phyloP scores from a whole-genome alignment of 2,329 filamentous ascomycete genomes.

The Fusarium sp. region DNA sequence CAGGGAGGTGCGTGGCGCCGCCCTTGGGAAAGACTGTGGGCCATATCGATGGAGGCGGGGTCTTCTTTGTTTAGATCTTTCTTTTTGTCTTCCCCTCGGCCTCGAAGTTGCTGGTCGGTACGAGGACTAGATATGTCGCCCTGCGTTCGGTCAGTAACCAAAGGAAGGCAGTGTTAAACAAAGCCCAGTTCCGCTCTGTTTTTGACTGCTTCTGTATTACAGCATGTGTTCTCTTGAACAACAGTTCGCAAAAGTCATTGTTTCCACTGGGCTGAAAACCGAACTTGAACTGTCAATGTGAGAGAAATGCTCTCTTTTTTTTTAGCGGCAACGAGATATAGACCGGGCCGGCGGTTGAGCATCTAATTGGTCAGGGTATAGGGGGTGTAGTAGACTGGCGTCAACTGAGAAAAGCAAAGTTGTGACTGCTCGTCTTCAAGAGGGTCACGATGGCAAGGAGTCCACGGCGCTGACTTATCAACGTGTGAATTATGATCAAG shows the following conservation, averaged over 20 bases:
- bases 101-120: conserved; percentile 1
- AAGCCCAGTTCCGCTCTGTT: background rate
- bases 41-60: conserved; percentile 41
- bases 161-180: background rate
- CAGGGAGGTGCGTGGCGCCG: conserved; percentile 44
- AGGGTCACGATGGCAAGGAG: conserved; percentile 32
- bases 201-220: background rate
- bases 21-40: conserved; percentile 40
- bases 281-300: conserved; percentile 15
- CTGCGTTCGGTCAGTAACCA: conserved; percentile 9
- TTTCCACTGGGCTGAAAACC: conserved; percentile 9
- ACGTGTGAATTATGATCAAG: conserved; percentile 26
- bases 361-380: conserved; percentile 13
- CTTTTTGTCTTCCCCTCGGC: conserved; percentile 14
- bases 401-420: conserved; percentile 43
- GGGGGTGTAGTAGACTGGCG: conserved; percentile 21
- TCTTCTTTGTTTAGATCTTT: conserved; percentile 19
- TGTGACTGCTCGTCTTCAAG: conserved; percentile 39
- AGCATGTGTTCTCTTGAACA: background rate
- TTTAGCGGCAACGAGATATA: conserved; percentile 29
- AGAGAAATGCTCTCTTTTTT: conserved; percentile 9
- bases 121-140: conserved; percentile 4
- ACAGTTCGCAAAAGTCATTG: conserved; percentile 6
- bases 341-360: conserved; percentile 24
- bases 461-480: conserved; percentile 24